These are phyloP conservation scores for Bullera alba DNA, from an alignment of 768 basidiomycete genomes.

Conservation along the genomic window DNA sequence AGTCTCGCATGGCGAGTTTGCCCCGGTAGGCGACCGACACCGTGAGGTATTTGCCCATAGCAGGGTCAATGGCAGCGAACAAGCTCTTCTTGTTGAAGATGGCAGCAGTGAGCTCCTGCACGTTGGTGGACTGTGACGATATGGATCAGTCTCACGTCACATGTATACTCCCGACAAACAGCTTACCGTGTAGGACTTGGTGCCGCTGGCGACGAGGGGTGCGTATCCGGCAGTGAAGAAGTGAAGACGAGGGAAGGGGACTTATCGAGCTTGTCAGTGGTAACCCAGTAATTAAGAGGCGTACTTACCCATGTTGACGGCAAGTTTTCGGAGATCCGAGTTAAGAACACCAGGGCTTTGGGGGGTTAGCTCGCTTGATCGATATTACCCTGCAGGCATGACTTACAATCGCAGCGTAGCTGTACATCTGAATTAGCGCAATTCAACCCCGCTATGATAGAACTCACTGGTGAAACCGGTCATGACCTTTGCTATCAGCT, in stretches of 20 bases:
- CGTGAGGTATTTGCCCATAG: constrained; percentile 41
- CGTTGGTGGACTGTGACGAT: constrained; percentile 18
- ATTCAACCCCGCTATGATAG: background rate
- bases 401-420: constrained; percentile 37
- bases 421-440: constrained; percentile 7
- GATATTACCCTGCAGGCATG: background rate
- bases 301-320: constrained; percentile 42
- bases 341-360: constrained; percentile 43
- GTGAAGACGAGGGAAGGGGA: constrained; percentile 97
- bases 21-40: constrained; percentile 40
- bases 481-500: constrained; percentile 84
- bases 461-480: constrained; percentile 69
- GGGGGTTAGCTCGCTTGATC: background rate
- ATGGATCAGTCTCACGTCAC: background rate
- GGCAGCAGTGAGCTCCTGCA: constrained; percentile 33
- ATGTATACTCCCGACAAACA: background rate
- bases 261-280: constrained; percentile 47
- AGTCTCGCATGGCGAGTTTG: constrained; percentile 38
- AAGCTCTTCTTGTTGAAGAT: constrained; percentile 31
- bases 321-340: constrained; percentile 46
- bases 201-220: constrained; percentile 42
- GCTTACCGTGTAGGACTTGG: constrained; percentile 29
- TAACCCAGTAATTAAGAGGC: background rate
- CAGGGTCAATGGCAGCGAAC: constrained; percentile 38
- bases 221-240: constrained; percentile 93